These are phyloP conservation scores for Neofusicoccum parvum DNA, from an alignment of 2,329 filamentous ascomycete genomes.

Conservation along the genomic window DNA sequence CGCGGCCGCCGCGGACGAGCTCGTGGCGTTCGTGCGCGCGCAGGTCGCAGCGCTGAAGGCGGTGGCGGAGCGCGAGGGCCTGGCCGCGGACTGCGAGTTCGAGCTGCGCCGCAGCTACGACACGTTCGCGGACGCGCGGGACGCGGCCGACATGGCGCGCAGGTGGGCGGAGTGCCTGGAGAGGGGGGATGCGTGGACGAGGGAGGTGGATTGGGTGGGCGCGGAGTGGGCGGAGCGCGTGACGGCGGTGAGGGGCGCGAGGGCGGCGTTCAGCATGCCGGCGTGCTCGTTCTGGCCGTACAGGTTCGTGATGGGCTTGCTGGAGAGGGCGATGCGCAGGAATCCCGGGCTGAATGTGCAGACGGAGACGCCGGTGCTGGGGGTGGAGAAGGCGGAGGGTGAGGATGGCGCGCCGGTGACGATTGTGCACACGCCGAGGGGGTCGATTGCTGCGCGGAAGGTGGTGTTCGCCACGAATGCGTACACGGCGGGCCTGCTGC, in stretches of 20 bases:
- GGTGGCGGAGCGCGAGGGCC: conserved; percentile 24
- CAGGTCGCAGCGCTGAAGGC: conserved; percentile 22
- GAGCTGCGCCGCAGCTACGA: conserved; percentile 26
- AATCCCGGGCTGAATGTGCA: not conserved
- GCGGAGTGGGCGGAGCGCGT: not conserved
- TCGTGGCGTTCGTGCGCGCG: conserved; percentile 23
- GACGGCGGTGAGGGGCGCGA: not conserved
- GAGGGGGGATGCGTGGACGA: conserved; percentile 26
- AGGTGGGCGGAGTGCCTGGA: not conserved
- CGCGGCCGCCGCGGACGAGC: conserved; percentile 8
- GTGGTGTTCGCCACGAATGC: conserved; percentile 33
- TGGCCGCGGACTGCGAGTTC: conserved; percentile 29
- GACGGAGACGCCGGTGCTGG: conserved; percentile 7
- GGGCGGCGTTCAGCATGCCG: not conserved
- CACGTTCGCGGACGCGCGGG: not conserved
- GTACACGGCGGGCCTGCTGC: conserved; percentile 30
- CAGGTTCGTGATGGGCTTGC: not conserved
- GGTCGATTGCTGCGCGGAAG: conserved; percentile 18
- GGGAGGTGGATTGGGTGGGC: not conserved
- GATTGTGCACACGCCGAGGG: not conserved
- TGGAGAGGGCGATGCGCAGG: not conserved
- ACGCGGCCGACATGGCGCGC: not conserved
- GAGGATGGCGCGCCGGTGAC: not conserved
- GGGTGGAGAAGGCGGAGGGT: not conserved
- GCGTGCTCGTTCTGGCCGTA: conserved; percentile 4